Base-by-base conservation (phyloP, 2,329 filamentous ascomycete genomes). In the Leptographium lundbergii region DNA sequence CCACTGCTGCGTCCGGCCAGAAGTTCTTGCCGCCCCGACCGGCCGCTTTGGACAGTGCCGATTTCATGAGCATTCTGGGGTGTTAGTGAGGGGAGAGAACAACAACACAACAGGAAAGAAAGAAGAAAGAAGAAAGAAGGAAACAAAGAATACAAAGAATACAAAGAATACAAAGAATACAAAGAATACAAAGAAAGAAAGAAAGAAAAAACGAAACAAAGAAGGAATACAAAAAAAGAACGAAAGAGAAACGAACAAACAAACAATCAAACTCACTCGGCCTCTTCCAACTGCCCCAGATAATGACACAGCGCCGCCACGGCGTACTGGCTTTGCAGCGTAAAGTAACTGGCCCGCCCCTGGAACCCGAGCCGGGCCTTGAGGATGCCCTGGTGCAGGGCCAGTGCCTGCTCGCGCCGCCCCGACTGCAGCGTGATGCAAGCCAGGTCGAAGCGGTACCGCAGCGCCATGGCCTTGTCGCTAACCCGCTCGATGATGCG, bases 341-440 rank as follows among this genome's bases (percentile, higher is more conserved):
- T 63, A 51, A 62, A 62, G 62, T 62, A 63, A 53, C 60, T 63
- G 2, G 59, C 60, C 13, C 61, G 61, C 4, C 62, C 61, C 56
- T 61, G 61, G 45, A 63, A 61, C 19, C 61, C 61, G 3, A 63
- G 62, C 11, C 62, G 62, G 3, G 61, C 59, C 36, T 61, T 60
- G 25, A 63, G 55, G 24, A 63, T 61, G 13, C 50, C 47, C 29
- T 59, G 57, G 55, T 63, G 62, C 59, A 60, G 56, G 9, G 58
- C 58, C 7, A 63, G 55, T 7, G 61, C 61, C 50, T 51, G 17
- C 6, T 60, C 56, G 17, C 54, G 27, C 54, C 25, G 27, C 42
- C 61, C 61, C 6, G 61, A 61, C 58, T 63, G 62, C n/a, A 63
- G 61, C 55, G 57, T 47, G 34, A 63, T 62, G 60, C 61, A 62